Evolutionary conservation across 2,329 filamentous ascomycete genomes (phyloP).

Genomic region (Harringtonia aguacate): DNA sequence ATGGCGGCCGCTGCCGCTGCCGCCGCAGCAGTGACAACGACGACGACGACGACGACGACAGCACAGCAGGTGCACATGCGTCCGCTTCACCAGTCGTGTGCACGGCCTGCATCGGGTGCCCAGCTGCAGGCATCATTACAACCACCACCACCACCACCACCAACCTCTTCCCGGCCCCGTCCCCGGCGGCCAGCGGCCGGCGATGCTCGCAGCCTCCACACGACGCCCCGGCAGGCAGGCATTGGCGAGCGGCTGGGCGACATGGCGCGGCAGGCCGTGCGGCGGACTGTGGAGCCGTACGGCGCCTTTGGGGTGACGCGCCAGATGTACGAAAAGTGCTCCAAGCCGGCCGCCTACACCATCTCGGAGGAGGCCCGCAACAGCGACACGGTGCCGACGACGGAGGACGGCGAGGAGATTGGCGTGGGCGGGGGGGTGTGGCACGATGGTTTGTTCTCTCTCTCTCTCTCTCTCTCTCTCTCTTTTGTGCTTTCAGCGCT

Average conservation of each 20-base stretch:
- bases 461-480: not conserved
- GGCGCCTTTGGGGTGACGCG: conserved; percentile 72
- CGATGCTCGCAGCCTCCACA: conserved; percentile 2
- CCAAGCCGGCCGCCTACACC: conserved; percentile 61
- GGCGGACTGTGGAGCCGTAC: conserved; percentile 35
- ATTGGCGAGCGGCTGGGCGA: conserved; percentile 10
- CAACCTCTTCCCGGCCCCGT: no score
- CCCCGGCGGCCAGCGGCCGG: not conserved
- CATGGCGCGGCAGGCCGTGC: conserved; percentile 11
- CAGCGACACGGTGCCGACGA: conserved; percentile 56
- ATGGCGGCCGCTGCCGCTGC: not conserved
- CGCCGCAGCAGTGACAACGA: not conserved
- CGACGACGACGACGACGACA: not conserved
- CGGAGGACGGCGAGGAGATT: conserved; percentile 71
- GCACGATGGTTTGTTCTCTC: conserved; percentile 56
- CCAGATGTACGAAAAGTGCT: conserved; percentile 65
- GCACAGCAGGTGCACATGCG: not conserved
- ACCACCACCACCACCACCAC: no score
- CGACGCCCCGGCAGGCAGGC: conserved; percentile 1
- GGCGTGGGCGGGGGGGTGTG: conserved; percentile 67
- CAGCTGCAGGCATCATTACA: no score
- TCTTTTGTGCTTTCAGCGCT: not conserved
- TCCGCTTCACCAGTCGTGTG: not conserved
- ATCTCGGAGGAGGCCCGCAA: conserved; percentile 59
- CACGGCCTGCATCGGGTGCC: no score